Evolutionary conservation across 2,329 filamentous ascomycete species (phyloP).

Genomic region (Rutstroemia sp.): DNA sequence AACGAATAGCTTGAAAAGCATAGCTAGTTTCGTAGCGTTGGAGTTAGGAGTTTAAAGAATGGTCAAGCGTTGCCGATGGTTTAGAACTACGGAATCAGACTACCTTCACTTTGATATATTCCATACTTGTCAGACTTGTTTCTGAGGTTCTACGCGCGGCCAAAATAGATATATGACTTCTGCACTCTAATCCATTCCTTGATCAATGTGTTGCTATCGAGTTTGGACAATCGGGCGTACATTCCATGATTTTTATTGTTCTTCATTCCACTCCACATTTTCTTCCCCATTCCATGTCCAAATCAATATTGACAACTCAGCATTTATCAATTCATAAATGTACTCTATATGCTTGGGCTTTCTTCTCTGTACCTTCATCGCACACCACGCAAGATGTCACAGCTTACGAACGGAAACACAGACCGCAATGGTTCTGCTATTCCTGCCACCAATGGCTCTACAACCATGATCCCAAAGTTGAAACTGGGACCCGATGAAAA

Average conservation of each 20-base stretch:
- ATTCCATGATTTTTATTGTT: not conserved
- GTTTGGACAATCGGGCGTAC: not conserved
- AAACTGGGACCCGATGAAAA: not conserved
- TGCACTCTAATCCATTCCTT: too few relatives aligned
- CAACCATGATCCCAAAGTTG: not conserved
- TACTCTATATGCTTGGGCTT: not conserved
- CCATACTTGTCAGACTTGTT: too few relatives aligned
- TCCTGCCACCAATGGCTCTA: not conserved
- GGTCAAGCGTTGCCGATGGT: too few relatives aligned
- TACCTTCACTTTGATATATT: too few relatives aligned
- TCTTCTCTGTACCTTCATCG: not conserved
- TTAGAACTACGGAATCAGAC: too few relatives aligned
- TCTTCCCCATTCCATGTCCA: not conserved
- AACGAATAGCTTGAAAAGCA: too few relatives aligned
- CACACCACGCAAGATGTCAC: not conserved
- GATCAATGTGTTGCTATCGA: not conserved
- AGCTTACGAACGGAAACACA: not conserved
- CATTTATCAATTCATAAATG: not conserved
- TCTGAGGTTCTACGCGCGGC: too few relatives aligned
- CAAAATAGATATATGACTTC: too few relatives aligned
- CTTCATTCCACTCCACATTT: slow-evolving; percentile 8
- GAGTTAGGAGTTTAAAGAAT: too few relatives aligned
- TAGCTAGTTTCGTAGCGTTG: too few relatives aligned
- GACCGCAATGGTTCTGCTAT: not conserved
- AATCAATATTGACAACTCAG: slow-evolving; percentile 2